A percentile compares a stretch with the other conserved stretches of the same genome.
These are phyloP conservation scores for Tolypocladium endophyticum DNA, from an alignment of 2,329 filamentous ascomycete species.

Conservation along the genomic window DNA sequence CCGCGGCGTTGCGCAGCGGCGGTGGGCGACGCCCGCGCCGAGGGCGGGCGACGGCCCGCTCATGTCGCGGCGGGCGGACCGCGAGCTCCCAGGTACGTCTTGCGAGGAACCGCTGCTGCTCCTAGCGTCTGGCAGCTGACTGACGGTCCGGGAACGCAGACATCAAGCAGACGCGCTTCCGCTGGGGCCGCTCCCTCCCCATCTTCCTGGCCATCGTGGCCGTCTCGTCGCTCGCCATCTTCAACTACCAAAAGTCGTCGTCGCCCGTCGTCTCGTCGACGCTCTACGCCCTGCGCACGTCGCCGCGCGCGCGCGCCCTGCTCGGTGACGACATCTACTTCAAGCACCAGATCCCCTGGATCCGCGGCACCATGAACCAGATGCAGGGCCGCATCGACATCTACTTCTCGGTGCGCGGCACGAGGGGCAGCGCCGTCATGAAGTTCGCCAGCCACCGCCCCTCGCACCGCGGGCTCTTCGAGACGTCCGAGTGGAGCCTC, in stretches of 20 bases:
- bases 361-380: slow-evolving; percentile 83
- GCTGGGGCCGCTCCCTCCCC: slow-evolving; percentile 66
- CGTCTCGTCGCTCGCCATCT: slow-evolving; percentile 71
- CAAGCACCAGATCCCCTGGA: slow-evolving; percentile 69
- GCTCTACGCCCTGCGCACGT: slow-evolving; percentile 84
- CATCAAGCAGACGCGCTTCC: slow-evolving; percentile 34
- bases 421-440: slow-evolving; percentile 59
- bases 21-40: slow-evolving; percentile 43
- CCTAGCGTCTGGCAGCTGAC: background rate
- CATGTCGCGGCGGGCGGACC: slow-evolving; percentile 54
- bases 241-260: slow-evolving; percentile 98
- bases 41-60: slow-evolving; percentile 51
- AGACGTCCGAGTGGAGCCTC: slow-evolving; percentile 85
- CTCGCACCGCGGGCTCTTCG: slow-evolving; percentile 53
- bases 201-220: slow-evolving; percentile 67
- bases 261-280: slow-evolving; percentile 78
- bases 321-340: slow-evolving; percentile 87
- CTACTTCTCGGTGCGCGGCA: slow-evolving; percentile 75
- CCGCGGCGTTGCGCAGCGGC: slow-evolving; percentile 23
- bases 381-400: slow-evolving; percentile 86
- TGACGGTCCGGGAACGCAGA: slow-evolving; percentile 16
- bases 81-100: slow-evolving; percentile 50
- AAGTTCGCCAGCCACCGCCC: slow-evolving; percentile 68
- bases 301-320: slow-evolving; percentile 58
- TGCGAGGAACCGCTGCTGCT: background rate